Percentiles rank a stretch among this genome's conserved stretches.
phyloP scores from a whole-genome alignment of 805 yeast species.

The Cyberlindnera mississippiensis region DNA sequence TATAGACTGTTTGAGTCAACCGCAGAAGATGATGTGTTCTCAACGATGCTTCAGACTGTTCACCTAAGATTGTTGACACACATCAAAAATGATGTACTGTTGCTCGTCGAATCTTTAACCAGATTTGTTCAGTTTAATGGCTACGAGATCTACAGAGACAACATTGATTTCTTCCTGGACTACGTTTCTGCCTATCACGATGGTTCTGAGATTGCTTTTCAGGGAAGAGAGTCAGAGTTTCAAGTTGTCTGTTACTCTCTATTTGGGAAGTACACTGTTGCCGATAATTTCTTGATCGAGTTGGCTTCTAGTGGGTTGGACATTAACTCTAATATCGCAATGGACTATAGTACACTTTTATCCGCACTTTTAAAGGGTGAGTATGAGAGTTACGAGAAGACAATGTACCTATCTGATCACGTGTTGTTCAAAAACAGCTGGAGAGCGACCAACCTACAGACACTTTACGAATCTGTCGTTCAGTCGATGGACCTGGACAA shows the following conservation, averaged over 20 bases:
- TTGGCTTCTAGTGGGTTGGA: constrained; percentile 23
- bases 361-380: constrained; percentile 21
- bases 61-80: constrained; percentile 43
- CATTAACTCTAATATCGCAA: constrained; percentile 6
- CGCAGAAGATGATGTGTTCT: constrained; percentile 51
- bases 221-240: constrained; percentile 16
- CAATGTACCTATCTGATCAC: constrained; percentile 23
- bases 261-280: constrained; percentile 17
- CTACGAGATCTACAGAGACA: constrained; percentile 30
- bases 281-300: constrained; percentile 28
- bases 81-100: constrained; percentile 29
- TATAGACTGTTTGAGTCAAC: constrained; percentile 34
- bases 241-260: constrained; percentile 27
- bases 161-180: constrained; percentile 38
- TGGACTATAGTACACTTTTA: constrained; percentile 25
- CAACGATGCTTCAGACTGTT: constrained; percentile 47
- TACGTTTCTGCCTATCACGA: constrained; percentile 27
- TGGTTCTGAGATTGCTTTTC: background rate
- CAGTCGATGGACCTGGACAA: constrained; percentile 23
- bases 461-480: constrained; percentile 19
- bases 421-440: constrained; percentile 29
- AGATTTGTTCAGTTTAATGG: constrained; percentile 30
- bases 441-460: constrained; percentile 20
- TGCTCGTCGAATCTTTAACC: constrained; percentile 18
- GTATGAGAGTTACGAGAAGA: constrained; percentile 19